Evolutionary conservation across 352 stramenopile genomes (phyloP).

Genomic region (Globisporangium acanthophoron): DNA sequence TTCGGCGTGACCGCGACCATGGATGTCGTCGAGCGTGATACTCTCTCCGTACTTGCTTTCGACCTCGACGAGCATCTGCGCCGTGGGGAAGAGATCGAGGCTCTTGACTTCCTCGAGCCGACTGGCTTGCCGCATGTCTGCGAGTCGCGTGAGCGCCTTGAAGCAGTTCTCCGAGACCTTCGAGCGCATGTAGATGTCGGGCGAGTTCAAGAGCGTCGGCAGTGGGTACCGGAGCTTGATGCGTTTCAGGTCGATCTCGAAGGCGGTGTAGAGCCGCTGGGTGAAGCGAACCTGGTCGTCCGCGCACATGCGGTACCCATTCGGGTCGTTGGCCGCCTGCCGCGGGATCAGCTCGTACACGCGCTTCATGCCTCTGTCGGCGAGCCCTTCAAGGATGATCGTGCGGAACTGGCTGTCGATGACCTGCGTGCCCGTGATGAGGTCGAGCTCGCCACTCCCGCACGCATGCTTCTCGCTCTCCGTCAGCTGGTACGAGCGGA

Average conservation of each 20-base stretch:
- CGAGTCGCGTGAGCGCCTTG: slow-evolving; percentile 59
- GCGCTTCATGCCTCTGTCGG: slow-evolving; percentile 39
- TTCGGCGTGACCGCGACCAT: slow-evolving; percentile 23
- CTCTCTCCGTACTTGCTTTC: slow-evolving; percentile 91
- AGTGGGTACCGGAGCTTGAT: slow-evolving; percentile 87
- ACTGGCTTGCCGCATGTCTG: slow-evolving; percentile 52
- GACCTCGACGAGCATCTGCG: slow-evolving; percentile 74
- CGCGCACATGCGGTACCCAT: slow-evolving; percentile 56
- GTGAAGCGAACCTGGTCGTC: slow-evolving; percentile 75
- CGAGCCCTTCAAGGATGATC: slow-evolving; percentile 83
- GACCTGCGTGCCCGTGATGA: slow-evolving; percentile 85
- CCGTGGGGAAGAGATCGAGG: slow-evolving; percentile 72
- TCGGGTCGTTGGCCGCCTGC: slow-evolving; percentile 21
- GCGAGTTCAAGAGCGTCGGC: slow-evolving; percentile 47
- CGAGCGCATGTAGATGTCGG: slow-evolving; percentile 88
- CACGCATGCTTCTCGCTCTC: slow-evolving; percentile 42
- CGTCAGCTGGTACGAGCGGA: slow-evolving; percentile 80
- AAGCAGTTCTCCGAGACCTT: slow-evolving; percentile 85
- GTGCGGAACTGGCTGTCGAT: slow-evolving; percentile 85
- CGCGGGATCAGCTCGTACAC: slow-evolving; percentile 40
- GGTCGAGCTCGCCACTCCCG: slow-evolving; percentile 58
- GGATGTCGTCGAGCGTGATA: slow-evolving; percentile 86
- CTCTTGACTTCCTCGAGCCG: slow-evolving; percentile 52
- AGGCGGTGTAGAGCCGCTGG: slow-evolving; percentile 77
- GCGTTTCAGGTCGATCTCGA: slow-evolving; percentile 87